These are phyloP conservation scores for Geranium brycei DNA, from an alignment of 345 rosid genomes.

Conservation along the genomic window DNA sequence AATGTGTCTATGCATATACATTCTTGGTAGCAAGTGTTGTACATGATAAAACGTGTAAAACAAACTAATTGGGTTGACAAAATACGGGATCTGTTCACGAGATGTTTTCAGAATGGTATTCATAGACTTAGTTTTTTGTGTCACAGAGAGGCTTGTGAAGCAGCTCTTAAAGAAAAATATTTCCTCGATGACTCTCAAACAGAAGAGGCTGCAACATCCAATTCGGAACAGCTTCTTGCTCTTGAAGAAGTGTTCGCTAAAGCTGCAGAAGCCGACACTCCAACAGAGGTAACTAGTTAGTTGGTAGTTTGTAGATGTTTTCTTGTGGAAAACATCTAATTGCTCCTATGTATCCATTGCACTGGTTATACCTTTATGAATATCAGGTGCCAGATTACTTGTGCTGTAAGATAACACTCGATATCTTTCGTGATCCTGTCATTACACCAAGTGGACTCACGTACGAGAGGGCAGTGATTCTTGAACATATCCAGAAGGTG, in stretches of 20 bases:
- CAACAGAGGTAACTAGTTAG: conserved; percentile 38
- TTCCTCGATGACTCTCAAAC: conserved; percentile 31
- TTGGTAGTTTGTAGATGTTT: background rate
- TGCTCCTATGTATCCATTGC: background rate
- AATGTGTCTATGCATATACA: background rate
- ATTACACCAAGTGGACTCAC: conserved; percentile 77
- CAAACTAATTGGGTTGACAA: too few relatives aligned
- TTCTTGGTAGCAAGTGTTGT: background rate
- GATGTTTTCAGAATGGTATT: background rate
- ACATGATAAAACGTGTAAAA: too few relatives aligned
- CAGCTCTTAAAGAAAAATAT: conserved; percentile 57
- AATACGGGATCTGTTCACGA: too few relatives aligned
- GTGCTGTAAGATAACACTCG: conserved; percentile 82
- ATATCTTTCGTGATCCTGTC: conserved; percentile 81
- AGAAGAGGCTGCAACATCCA: conserved; percentile 27
- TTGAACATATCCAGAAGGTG: conserved; percentile 79
- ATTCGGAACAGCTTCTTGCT: conserved; percentile 33
- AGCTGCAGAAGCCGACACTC: conserved; percentile 56
- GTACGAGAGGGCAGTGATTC: conserved; percentile 79
- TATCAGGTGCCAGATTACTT: conserved; percentile 78
- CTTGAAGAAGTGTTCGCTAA: conserved; percentile 46
- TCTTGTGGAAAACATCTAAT: background rate
- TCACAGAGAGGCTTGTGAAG: conserved; percentile 67
- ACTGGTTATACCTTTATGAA: background rate
- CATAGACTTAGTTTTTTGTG: conserved; percentile 4